Conservation (phyloP, 2,329 filamentous ascomycete genomes). For the Aspergillus sp. region DNA sequence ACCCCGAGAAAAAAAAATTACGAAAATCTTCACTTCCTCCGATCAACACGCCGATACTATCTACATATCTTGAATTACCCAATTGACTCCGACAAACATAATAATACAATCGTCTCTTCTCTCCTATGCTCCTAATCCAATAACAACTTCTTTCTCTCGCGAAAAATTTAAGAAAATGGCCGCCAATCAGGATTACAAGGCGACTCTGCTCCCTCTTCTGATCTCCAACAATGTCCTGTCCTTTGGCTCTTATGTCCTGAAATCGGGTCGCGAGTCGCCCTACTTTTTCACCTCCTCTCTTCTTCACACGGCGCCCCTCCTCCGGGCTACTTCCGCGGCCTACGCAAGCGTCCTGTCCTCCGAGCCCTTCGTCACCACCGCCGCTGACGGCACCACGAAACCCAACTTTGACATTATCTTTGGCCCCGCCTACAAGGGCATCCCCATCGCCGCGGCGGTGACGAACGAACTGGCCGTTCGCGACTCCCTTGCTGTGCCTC, state of each 20-base stretch:
- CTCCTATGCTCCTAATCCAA: no score
- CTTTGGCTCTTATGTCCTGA: constrained; percentile 56
- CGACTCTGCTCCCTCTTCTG: constrained; percentile 15
- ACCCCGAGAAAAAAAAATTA: no score
- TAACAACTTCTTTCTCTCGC: no score
- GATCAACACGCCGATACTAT: no score
- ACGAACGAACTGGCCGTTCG: constrained; percentile 71
- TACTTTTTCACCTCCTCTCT: constrained; percentile 98
- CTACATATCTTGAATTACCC: no score
- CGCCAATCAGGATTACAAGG: constrained; percentile 26
- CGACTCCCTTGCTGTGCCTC: constrained; percentile 42
- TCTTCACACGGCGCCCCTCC: constrained; percentile 77
- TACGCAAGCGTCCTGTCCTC: constrained; percentile 65
- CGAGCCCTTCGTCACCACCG: constrained; percentile 42
- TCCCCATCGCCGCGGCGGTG: constrained; percentile 79
- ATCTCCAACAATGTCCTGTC: constrained; percentile 22
- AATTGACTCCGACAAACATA: no score
- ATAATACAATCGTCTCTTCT: no score
- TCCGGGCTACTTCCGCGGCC: constrained; percentile 73
- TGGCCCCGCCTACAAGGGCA: constrained; percentile 94
- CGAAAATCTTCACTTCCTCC: no score
- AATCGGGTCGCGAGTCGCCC: constrained; percentile 83
- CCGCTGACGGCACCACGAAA: constrained; percentile 31
- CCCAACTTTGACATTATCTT: constrained; percentile 81
- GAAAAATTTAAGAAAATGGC: constrained; percentile 2